These are phyloP conservation scores for Juncus inflexus DNA, from an alignment of 176 grass and related monocot genomes.

Conservation along the genomic window DNA sequence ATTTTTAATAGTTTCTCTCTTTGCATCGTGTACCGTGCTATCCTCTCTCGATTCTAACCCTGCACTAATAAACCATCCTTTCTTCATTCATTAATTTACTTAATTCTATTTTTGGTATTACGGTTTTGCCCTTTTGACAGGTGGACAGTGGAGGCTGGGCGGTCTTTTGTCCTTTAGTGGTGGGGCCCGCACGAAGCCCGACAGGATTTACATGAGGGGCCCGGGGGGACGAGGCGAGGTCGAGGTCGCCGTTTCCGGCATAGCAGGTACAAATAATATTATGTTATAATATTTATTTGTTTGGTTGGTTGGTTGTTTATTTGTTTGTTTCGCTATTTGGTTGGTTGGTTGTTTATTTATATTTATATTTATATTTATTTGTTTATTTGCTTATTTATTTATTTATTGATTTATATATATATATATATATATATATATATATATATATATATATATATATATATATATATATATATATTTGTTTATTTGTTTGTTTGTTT, in stretches of 20 bases:
- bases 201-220: conserved; percentile 87
- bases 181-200: conserved; percentile 48
- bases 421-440: too few relatives aligned
- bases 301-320: too few relatives aligned
- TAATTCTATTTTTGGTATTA: neutral
- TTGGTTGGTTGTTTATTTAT: conserved; percentile 3
- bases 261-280: conserved; percentile 41
- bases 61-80: too few relatives aligned
- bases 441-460: too few relatives aligned
- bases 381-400: too few relatives aligned
- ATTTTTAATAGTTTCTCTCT: too few relatives aligned
- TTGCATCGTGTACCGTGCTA: neutral
- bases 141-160: conserved; percentile 73
- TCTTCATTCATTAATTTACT: too few relatives aligned
- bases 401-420: too few relatives aligned
- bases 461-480: too few relatives aligned
- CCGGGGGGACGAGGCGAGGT: conserved; percentile 93
- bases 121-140: conserved; percentile 27
- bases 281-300: too few relatives aligned
- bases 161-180: conserved; percentile 64
- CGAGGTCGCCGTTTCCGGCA: conserved; percentile 94
- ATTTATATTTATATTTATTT: neutral
- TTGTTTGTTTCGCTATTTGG: too few relatives aligned
- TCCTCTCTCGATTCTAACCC: neutral
- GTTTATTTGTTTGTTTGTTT: too few relatives aligned